These are phyloP conservation scores for Cladosporium halotolerans DNA, from an alignment of 2,329 filamentous ascomycete species.

Conservation along the genomic window DNA sequence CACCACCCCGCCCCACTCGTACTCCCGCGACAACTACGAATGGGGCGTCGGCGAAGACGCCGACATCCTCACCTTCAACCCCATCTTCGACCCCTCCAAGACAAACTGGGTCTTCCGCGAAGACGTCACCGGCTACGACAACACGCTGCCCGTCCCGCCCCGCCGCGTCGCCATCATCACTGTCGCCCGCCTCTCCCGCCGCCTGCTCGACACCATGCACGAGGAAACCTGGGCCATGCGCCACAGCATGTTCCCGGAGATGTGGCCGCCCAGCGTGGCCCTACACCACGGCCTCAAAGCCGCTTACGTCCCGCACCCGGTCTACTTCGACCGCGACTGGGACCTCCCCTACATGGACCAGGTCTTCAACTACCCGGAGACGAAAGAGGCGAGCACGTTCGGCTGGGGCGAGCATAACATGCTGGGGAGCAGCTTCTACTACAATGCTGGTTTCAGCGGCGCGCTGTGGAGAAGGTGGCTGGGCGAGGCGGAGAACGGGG, in stretches of 20 bases:
- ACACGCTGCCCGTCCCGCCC: constrained; percentile 51
- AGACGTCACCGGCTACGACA: constrained; percentile 62
- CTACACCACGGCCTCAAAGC: constrained; percentile 74
- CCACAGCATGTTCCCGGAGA: constrained; percentile 69
- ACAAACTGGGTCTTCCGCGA: constrained; percentile 68
- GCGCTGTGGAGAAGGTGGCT: constrained; percentile 46
- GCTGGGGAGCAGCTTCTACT: constrained; percentile 46
- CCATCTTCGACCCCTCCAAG: constrained; percentile 68
- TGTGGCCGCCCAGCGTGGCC: constrained; percentile 68
- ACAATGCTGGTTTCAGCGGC: constrained; percentile 44
- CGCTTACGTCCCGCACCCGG: constrained; percentile 70
- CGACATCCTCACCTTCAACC: constrained; percentile 66
- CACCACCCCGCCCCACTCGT: constrained; percentile 54
- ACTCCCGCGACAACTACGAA: constrained; percentile 59
- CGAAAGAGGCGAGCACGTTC: constrained; percentile 42
- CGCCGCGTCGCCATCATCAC: constrained; percentile 73
- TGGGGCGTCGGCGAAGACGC: constrained; percentile 74
- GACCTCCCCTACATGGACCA: constrained; percentile 41
- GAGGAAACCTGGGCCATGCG: constrained; percentile 66
- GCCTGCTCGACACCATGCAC: constrained; percentile 69
- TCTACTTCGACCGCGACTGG: constrained; percentile 75
- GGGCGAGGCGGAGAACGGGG: constrained; percentile 40
- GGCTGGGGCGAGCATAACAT: constrained; percentile 49
- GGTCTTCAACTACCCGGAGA: constrained; percentile 44
- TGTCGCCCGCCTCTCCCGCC: constrained; percentile 65